Base-by-base conservation (phyloP, 2,329 filamentous ascomycete genomes). In the Myriosclerotinia curreyana region DNA sequence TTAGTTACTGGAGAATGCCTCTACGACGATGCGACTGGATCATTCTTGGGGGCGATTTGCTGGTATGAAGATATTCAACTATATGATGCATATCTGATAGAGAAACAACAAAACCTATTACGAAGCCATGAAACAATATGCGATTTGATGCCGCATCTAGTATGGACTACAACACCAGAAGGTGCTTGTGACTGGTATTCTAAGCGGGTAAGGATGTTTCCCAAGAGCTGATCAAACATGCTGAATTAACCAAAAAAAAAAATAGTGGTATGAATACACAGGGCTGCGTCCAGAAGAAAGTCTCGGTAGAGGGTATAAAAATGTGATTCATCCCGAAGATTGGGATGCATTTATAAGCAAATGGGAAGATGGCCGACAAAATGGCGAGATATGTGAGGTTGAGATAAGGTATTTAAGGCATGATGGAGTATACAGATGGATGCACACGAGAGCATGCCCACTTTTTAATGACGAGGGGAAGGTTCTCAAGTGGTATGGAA, bases 181-280 rank as follows among this genome's bases (percentile, higher is more conserved):
- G 70, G 69, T 11, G 5, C 46, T 31, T 61, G 59, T 15, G 69
- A 71, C 56, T 71, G 68, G 68, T 71, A 67, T 49, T 70, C 70
- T 2, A 54, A 65, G 28, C 50, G 68, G 53, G 70, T 71, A 62
- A 63, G 68, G 53, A 40, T 14, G 2, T 6, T 17, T 34, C 3
- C 20, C 20, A 8, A 28, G 20, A 14, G n/a, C 14, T 28, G 20
- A 11, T 36, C 46, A 48, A 9, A 31, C 14, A 11, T 15, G 5
- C 5, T 17, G 9, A 42, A 22, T 22, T 49, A 63, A 40, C 15
- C 2, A 15, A 64, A 14, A n/a, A 22, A 14, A n/a, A n/a, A 22
- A 14, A n/a, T 31, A 71, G 70, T 71, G 70, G 70, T 71, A 70
- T 53, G 54, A 69, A 14, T 71, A 68, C 34, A 71, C 70, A 17